Conservation (phyloP, 176 grass and related monocot species). For the Poa annua region DNA sequence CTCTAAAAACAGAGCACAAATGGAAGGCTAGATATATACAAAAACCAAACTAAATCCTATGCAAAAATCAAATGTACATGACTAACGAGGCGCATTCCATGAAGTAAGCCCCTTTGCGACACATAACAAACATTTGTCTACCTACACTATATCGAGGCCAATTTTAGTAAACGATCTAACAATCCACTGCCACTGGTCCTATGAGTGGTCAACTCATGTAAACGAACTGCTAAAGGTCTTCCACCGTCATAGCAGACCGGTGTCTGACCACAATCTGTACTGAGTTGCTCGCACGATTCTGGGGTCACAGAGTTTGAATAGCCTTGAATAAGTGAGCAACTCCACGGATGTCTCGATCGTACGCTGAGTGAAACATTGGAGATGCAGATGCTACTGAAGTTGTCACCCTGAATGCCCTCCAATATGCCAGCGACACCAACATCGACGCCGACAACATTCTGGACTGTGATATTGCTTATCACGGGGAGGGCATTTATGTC, state of each 20-base stretch:
- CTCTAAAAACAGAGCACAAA: conserved; percentile 33
- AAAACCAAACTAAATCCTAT: conserved; percentile 49
- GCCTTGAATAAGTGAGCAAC: conserved; percentile 79
- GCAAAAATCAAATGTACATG: conserved; percentile 64
- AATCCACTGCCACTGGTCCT: conserved; percentile 31
- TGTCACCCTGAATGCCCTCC: conserved; percentile 79
- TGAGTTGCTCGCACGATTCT: conserved; percentile 78
- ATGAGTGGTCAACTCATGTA: conserved; percentile 29
- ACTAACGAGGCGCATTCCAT: conserved; percentile 14
- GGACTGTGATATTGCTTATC: conserved; percentile 79
- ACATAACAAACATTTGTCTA: conserved; percentile 39
- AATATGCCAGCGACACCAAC: conserved; percentile 72
- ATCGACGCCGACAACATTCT: conserved; percentile 59
- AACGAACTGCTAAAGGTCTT: conserved; percentile 7
- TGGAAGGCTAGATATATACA: conserved; percentile 54
- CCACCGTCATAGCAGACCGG: conserved; percentile 61
- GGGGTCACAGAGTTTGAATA: conserved; percentile 87
- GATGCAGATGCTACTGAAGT: conserved; percentile 90
- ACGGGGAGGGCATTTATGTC: conserved; percentile 72
- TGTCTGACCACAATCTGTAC: conserved; percentile 46
- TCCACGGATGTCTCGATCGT: conserved; percentile 72
- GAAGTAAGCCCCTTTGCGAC: conserved; percentile 30
- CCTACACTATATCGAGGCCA: conserved; percentile 51
- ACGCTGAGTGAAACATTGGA: conserved; percentile 77
- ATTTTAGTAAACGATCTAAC: conserved; percentile 50